These are phyloP conservation scores for Phytophthora syringae DNA, from an alignment of 352 stramenopile species.

Conservation along the genomic window DNA sequence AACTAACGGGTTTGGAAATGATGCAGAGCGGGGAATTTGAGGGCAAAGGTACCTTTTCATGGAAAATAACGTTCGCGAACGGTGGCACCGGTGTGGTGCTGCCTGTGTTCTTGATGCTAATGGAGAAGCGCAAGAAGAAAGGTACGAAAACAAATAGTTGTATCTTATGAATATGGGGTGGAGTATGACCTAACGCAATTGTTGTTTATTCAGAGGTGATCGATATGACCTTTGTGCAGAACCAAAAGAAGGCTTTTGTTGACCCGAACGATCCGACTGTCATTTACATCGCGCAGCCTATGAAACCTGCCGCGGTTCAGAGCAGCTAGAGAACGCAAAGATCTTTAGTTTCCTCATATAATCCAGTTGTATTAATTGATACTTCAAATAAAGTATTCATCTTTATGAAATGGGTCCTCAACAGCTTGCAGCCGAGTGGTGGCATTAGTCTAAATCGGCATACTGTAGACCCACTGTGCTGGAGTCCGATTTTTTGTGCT, in stretches of 20 bases:
- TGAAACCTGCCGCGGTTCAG: slow-evolving; percentile 26
- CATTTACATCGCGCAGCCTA: slow-evolving; percentile 84
- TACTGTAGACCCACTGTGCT: too few species aligned
- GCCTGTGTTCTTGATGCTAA: slow-evolving; percentile 79
- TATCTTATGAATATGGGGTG: not conserved
- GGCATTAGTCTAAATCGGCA: too few species aligned
- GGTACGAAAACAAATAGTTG: too few species aligned
- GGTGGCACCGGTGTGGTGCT: slow-evolving; percentile 84
- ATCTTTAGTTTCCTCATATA: not conserved
- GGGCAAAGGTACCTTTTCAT: slow-evolving; percentile 48
- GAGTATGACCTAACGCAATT: not conserved
- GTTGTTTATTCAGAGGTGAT: slow-evolving; percentile 49
- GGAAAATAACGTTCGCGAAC: slow-evolving; percentile 88
- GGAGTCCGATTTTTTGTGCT: too few species aligned
- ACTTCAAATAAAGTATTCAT: too few species aligned
- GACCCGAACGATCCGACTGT: slow-evolving; percentile 88
- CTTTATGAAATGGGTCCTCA: too few species aligned
- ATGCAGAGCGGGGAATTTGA: slow-evolving; percentile 38
- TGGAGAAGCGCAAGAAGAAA: slow-evolving; percentile 85
- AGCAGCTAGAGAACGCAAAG: not conserved
- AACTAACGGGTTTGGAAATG: not conserved
- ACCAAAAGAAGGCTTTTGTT: slow-evolving; percentile 85
- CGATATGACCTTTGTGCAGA: slow-evolving; percentile 78
- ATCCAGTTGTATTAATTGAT: too few species aligned
- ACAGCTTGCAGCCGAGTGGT: too few species aligned